Evolutionary conservation across 2,329 filamentous ascomycete species (phyloP), one percentile per base, ranked within the genome.

Genomic region (Fusarium multiceps): DNA sequence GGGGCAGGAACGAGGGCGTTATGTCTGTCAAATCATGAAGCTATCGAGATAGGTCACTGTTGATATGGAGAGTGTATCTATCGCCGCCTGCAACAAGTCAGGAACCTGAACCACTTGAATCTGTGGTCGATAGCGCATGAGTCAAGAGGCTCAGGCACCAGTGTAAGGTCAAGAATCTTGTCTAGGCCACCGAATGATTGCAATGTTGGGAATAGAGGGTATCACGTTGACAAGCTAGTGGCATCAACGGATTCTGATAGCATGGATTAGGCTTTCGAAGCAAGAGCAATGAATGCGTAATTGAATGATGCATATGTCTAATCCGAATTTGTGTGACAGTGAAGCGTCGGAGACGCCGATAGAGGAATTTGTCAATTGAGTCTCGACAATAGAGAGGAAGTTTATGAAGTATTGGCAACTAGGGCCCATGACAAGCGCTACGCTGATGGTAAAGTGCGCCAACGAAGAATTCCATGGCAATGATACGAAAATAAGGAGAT

Each of bases 341-440:
- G 8, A 34, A 56, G 40, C 32, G 41, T 60, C 63, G 68, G 63
- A 42, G 21, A 53, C 18, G 55, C 67, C 67, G 63, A 58, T 47
- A 25, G 47, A 45, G 32, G 20, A 51, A 54, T 47, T 46, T 45
- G 18, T 34, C 30, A 46, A 68, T 45, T n/a, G 16, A 63, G 45
- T 40, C 34, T 51, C 41, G 45, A 18, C 47, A 30, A 45, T 21
- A 49, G 16, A 37, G 21, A 34, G 30, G 30, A 32, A 32, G 20
- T 41, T 43, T 57, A 51, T 51, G 27, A 32, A 43, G 37, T 32
- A 20, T 16, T 37, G 34, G 10, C 34, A 37, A 12, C 34, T 10
- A n/a, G 32, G 34, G 25, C 34, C 34, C 32, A 21, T 23, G 9
- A 41, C 23, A 51, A 51, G 23, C 49, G 32, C 25, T 27, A 12